Base-by-base conservation (phyloP, 768 basidiomycete species). In the Serpula lacrymans region DNA sequence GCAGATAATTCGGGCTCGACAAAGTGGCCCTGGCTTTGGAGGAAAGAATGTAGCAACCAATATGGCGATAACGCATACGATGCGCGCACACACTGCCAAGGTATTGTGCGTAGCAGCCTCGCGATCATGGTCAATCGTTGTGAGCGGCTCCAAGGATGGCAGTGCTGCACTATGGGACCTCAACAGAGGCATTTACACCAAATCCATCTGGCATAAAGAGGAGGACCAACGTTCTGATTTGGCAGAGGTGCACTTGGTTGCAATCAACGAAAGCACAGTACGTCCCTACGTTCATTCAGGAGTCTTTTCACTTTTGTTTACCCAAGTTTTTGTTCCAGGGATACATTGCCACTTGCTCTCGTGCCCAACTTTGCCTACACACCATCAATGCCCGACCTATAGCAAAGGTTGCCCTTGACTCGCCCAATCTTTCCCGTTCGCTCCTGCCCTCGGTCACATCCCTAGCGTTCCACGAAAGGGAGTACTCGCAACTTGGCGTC, bases 81-180 rank as follows among this genome's bases (percentile, higher is more conserved):
- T 96, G 75, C 78, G 88, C 11, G 80, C 87, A 12, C 93, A 94
- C 50, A 79, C 76, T 3, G 78, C 78, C 33, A 70, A 76, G 34
- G 75, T 95, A 17, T 58, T 70, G 1, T 84, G 77, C 49, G 70
- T 95, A 12, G 67, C 81, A 6, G 81, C 88, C 1, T 93, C 86
- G 11, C 69, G 84, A 30, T 64, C 82, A 2, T 95, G 93, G 93
- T 88, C 88, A 1, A 51, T 91, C 17, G 76, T 80, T 17, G 75
- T 93, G 31, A 93, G 88, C 48, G 90, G 90, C 8, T 87, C 88
- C 12, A 74, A 77, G 53, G 92, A 95, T 51, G 89, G 92, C 1
- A 88, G 82, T 46, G 89, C 86, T 0, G 84, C 84, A 3, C 42
- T 95, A 3, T 96, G 93, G 93, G 93, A 95, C 59, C 71, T 92